Conservation (phyloP, 352 stramenopile genomes). For the Globisporangium splendens region DNA sequence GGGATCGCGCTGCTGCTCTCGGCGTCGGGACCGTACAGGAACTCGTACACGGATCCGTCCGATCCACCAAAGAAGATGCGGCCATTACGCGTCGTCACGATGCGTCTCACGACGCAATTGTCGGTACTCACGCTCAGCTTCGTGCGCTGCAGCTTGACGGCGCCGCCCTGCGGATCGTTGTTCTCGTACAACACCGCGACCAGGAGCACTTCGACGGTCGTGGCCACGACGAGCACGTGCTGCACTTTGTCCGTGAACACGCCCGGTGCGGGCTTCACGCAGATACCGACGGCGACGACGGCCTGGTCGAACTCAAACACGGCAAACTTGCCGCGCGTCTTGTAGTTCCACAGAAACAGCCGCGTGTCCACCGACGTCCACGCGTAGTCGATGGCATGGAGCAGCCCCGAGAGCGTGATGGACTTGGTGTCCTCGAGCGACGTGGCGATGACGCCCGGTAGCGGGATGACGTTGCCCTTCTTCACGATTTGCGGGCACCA, state of each 20-base stretch:
- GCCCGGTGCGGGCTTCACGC: slow-evolving; percentile 73
- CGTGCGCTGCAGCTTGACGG: slow-evolving; percentile 68
- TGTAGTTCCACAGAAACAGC: slow-evolving; percentile 96
- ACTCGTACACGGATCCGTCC: slow-evolving; percentile 95
- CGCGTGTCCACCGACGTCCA: slow-evolving; percentile 95
- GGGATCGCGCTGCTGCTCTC: slow-evolving; percentile 25
- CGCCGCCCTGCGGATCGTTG: slow-evolving; percentile 28
- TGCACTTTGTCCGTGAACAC: slow-evolving; percentile 94
- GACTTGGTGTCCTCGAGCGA: slow-evolving; percentile 67
- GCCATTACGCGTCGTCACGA: slow-evolving; percentile 81
- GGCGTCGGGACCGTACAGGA: slow-evolving; percentile 64
- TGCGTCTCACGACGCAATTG: slow-evolving; percentile 90
- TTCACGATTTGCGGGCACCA: slow-evolving; percentile 79
- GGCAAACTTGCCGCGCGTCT: slow-evolving; percentile 68
- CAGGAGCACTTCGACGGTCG: slow-evolving; percentile 92
- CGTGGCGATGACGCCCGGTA: slow-evolving; percentile 65
- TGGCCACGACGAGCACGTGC: slow-evolving; percentile 94
- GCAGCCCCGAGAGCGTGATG: slow-evolving; percentile 88
- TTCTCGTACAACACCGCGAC: slow-evolving; percentile 85
- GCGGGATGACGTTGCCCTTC: slow-evolving; percentile 64
- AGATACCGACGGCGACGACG: slow-evolving; percentile 91
- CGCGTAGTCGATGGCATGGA: slow-evolving; percentile 87
- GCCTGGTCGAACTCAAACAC: slow-evolving; percentile 90
- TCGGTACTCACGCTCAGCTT: slow-evolving; percentile 92
- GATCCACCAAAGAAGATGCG: slow-evolving; percentile 96